Conservation (phyloP, 116 monocot species). For the Dioscorea cayenensis region DNA sequence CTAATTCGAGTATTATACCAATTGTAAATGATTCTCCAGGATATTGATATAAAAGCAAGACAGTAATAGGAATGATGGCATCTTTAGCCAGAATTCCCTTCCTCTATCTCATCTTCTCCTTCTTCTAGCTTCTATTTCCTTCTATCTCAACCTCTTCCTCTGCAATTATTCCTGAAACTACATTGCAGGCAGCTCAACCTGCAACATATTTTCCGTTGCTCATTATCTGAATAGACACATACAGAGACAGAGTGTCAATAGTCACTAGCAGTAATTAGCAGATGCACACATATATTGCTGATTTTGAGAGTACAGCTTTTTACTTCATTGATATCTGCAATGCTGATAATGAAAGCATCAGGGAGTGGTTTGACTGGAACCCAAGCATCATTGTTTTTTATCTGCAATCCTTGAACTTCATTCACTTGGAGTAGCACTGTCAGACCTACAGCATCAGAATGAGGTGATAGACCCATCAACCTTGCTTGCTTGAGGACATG, state of each 20-base stretch:
- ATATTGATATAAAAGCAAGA: too few relatives aligned
- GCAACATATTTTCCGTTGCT: constrained; percentile 31
- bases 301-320: not conserved
- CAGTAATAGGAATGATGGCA: too few relatives aligned
- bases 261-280: not conserved
- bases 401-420: constrained; percentile 18
- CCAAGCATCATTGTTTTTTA: constrained; percentile 19
- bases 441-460: constrained; percentile 17
- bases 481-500: constrained; percentile 13
- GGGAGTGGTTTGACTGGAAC: constrained; percentile 15
- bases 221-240: constrained; percentile 9
- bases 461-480: constrained; percentile 22
- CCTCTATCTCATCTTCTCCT: too few relatives aligned
- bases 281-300: not conserved
- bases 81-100: too few relatives aligned
- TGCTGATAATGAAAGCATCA: constrained; percentile 14
- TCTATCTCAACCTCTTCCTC: too few relatives aligned
- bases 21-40: too few relatives aligned
- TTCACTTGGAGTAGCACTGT: constrained; percentile 33
- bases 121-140: too few relatives aligned
- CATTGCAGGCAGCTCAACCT: too few relatives aligned
- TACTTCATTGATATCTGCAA: constrained; percentile 20
- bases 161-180: too few relatives aligned
- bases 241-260: not conserved
- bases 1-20: too few relatives aligned